Base-by-base conservation (phyloP, 306 rosid species). In the Leucaena leucocephala region DNA sequence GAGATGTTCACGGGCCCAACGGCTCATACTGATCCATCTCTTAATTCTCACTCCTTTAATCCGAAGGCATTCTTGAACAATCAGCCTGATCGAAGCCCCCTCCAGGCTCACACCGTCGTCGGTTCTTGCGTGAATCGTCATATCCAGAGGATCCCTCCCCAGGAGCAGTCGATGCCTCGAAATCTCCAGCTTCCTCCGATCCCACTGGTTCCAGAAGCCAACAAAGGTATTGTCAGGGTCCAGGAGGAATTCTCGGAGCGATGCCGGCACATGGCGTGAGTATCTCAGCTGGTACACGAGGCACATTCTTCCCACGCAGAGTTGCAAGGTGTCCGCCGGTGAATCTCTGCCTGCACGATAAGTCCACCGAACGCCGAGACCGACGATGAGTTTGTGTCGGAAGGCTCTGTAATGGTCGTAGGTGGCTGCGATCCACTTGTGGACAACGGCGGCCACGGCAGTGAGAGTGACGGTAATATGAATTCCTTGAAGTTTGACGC, bases 341-440 rank as follows among this genome's bases (percentile, higher is more conserved):
- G 66, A 17, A 13, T 27, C 11, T 1, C 0, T 8, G 1, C 3
- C 34, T 33, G n/a, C 8, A 0, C 89, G 86, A 16, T 27, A 27
- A 27, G 81, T 82, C 89, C 89, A 87, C 22, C 85, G 87, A 15
- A 88, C 79, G 55, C 87, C 89, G 68, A 85, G 84, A 12, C 89
- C 90, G 27, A 83, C 84, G n/a, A 86, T 76, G 21, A 86, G 89
- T 42, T 49, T 57, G 44, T 17, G 0, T 3, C 7, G 12, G 71
- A 21, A 27, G 65, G 7, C 2, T 6, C 74, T 74, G 71, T 40
- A 66, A 9, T 36, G n/a, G 78, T 17, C 2, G 39, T 77, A 65
- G 4, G 34, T 71, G 61, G 9, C 2, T 15, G 2, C 0, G 38
- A 89, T 19, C 92, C 92, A 89, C 27, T 1, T 12, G 40, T 10